Conservation (phyloP, 2,329 filamentous ascomycete genomes). For the Aspergillus ustus region DNA sequence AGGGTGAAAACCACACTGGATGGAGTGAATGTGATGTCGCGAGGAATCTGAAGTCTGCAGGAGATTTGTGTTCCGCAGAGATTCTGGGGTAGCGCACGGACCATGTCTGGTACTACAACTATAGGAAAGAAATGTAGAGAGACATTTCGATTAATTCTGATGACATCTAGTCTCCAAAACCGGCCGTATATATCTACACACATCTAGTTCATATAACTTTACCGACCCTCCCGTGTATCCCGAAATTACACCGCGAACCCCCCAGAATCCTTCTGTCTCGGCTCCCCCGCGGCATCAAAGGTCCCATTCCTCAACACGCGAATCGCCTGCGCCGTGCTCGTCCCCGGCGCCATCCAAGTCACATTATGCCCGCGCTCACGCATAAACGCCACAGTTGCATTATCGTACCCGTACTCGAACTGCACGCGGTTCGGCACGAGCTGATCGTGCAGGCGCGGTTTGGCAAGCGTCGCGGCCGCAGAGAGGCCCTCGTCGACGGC, state of each 20-base stretch:
- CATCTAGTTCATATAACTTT: background rate
- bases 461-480: slow-evolving; percentile 64
- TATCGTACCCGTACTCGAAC: slow-evolving; percentile 73
- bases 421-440: slow-evolving; percentile 70
- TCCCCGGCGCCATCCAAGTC: slow-evolving; percentile 65
- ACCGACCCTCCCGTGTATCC: background rate
- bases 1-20: background rate
- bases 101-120: background rate
- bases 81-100: background rate
- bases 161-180: background rate
- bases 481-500: slow-evolving; percentile 69
- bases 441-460: slow-evolving; percentile 80
- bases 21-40: background rate
- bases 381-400: slow-evolving; percentile 67
- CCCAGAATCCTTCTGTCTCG: slow-evolving; percentile 72
- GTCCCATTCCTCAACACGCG: slow-evolving; percentile 64
- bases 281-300: slow-evolving; percentile 80
- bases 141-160: background rate
- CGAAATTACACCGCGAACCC: slow-evolving; percentile 59
- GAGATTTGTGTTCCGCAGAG: background rate
- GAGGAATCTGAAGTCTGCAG: background rate
- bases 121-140: background rate
- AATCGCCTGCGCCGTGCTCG: slow-evolving; percentile 74
- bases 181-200: background rate
- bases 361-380: slow-evolving; percentile 70